Evolutionary conservation across 768 basidiomycete species (phyloP).

Genomic region (Hemileccinum rubropunctum): DNA sequence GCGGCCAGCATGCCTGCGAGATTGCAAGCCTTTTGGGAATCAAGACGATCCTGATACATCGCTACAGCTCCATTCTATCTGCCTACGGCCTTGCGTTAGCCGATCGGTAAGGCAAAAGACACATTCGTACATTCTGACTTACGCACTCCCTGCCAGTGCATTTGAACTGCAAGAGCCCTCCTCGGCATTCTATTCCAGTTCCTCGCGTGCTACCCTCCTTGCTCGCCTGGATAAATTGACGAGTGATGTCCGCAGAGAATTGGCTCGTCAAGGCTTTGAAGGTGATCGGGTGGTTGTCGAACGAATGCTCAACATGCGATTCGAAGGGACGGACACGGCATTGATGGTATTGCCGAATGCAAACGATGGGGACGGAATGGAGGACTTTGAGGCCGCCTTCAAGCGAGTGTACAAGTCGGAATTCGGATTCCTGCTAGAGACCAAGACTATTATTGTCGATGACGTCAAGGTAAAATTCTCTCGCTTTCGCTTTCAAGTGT

Average conservation of each 20-base stretch:
- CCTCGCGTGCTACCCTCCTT: slow-evolving; percentile 53
- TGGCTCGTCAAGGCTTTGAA: slow-evolving; percentile 80
- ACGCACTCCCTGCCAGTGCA: slow-evolving; percentile 45
- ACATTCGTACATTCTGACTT: neutral
- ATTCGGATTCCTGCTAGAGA: slow-evolving; percentile 90
- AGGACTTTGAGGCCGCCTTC: slow-evolving; percentile 82
- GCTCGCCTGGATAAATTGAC: slow-evolving; percentile 70
- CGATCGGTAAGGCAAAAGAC: slow-evolving; percentile 48
- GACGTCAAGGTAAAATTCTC: slow-evolving; percentile 70
- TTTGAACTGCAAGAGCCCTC: slow-evolving; percentile 89
- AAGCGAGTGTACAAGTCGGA: slow-evolving; percentile 76
- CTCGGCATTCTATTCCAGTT: slow-evolving; percentile 70
- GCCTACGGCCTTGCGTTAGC: slow-evolving; percentile 94
- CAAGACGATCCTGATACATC: slow-evolving; percentile 82
- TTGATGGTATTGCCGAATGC: slow-evolving; percentile 74
- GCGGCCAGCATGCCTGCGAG: slow-evolving; percentile 92
- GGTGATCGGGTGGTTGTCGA: slow-evolving; percentile 70
- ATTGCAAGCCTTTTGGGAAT: slow-evolving; percentile 86
- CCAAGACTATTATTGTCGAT: slow-evolving; percentile 81
- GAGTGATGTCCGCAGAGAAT: slow-evolving; percentile 57
- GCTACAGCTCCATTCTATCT: slow-evolving; percentile 89
- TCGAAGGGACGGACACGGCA: slow-evolving; percentile 90
- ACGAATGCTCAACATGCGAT: slow-evolving; percentile 88
- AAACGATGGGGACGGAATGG: slow-evolving; percentile 49
- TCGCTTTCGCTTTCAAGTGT: neutral